Evolutionary conservation across 139 green algal species (phyloP).

Genomic region (Haematococcus lacustris): DNA sequence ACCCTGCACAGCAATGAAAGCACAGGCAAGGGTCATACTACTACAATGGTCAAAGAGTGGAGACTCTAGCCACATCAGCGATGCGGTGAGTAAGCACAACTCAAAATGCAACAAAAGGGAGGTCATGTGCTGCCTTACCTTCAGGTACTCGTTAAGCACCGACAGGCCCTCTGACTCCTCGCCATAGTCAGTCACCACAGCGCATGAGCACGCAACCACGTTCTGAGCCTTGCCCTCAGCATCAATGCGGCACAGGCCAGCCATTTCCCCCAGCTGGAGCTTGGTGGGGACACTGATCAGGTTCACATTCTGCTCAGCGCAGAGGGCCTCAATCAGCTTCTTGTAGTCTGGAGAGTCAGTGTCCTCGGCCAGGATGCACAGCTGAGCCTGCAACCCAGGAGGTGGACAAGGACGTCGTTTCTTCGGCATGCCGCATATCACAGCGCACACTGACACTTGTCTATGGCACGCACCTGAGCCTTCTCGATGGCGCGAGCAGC

Average conservation of each 20-base stretch:
- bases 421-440: too few relatives aligned
- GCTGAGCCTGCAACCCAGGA: conserved; percentile 14
- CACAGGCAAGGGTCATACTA: too few relatives aligned
- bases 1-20: too few relatives aligned
- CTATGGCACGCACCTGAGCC: conserved; percentile 34
- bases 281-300: conserved; percentile 92
- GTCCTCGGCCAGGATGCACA: conserved; percentile 96
- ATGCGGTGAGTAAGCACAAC: too few relatives aligned
- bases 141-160: conserved; percentile 93
- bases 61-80: too few relatives aligned
- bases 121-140: too few relatives aligned
- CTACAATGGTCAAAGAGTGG: too few relatives aligned
- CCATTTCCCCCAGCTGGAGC: conserved; percentile 67
- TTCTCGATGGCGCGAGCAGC: conserved; percentile 58
- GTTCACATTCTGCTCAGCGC: conserved; percentile 92
- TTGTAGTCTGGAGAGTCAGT: conserved; percentile 99
- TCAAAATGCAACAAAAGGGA: too few relatives aligned
- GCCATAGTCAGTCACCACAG: conserved; percentile 94
- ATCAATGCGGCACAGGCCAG: conserved; percentile 96
- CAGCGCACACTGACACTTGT: too few relatives aligned
- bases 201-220: conserved; percentile 92
- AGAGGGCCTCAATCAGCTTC: conserved; percentile 98
- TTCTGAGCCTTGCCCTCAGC: conserved; percentile 91
- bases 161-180: conserved; percentile 93
- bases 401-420: too few relatives aligned